Evolutionary conservation across 257 asterid species (phyloP), one percentile per base, ranked within the genome.

Genomic region (Dorcoceras hygrometricum): DNA sequence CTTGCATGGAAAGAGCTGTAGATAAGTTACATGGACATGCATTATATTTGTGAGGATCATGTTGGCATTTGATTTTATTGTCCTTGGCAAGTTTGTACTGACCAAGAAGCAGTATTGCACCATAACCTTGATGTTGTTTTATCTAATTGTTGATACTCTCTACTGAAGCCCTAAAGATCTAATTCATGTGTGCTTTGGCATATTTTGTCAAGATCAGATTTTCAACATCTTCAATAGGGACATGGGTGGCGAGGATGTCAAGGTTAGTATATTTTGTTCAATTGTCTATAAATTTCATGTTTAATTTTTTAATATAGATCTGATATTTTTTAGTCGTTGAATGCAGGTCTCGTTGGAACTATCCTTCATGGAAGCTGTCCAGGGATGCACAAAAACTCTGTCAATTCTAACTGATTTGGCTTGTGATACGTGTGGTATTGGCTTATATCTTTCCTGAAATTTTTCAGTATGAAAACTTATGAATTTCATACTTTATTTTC

Each of bases 291-390:
- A 20, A 8, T 48, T 32, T 61, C 8, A 31, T 20, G 2, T 23
- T 22, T 23, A 23, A 1, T 7, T 61, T 61, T 32, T 19, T 32
- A 48, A 27, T 6, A 59, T 12, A 12, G 8, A n/a, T 61, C 16
- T 76, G 57, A 76, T 73, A 56, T 39, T 31, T 75, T n/a, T 25
- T 26, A 9, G 69, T 69, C 36, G 64, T 55, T 24, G 4, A 62
- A 62, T 77, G 68, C 82, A 90, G 97, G 83, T 77, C 56, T 60
- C 89, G 0, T 53, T 88, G 62, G 96, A 88, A 75, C 73, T 93
- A 55, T 90, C 99, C 63, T 93, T 93, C 78, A 93, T 93, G 97
- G 97, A 93, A 81, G 99, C 99, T 72, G 87, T 93, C 70, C 96
- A 90, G 78, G 96, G 97, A 64, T 93, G 99, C 89, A 14, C 78